Evolutionary conservation across 2,329 filamentous ascomycete genomes (phyloP).

Genomic region (Aspergillus luchuensis): DNA sequence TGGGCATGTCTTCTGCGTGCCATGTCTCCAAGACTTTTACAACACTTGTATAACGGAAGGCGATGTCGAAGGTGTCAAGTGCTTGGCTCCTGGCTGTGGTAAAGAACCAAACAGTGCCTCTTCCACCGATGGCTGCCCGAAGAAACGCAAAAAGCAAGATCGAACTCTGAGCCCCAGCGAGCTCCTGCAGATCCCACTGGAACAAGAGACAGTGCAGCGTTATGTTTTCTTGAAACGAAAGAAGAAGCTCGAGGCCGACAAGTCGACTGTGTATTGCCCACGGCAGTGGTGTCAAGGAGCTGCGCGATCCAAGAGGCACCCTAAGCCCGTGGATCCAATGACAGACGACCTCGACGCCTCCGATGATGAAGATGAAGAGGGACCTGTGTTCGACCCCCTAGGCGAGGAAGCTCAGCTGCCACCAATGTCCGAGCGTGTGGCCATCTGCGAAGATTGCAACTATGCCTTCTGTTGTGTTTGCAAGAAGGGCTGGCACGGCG

Average conservation of each 20-base stretch:
- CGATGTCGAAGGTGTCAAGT: constrained; percentile 76
- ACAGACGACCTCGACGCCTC: constrained; percentile 53
- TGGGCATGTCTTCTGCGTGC: constrained; percentile 84
- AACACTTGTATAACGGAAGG: constrained; percentile 84
- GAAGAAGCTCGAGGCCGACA: constrained; percentile 86
- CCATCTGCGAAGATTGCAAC: constrained; percentile 83
- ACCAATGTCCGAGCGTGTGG: constrained; percentile 66
- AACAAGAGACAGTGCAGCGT: constrained; percentile 73
- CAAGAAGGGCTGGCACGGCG: constrained; percentile 87
- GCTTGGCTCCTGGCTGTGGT: constrained; percentile 76
- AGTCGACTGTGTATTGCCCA: constrained; percentile 89
- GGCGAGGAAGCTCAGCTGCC: constrained; percentile 46
- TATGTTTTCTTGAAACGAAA: constrained; percentile 92
- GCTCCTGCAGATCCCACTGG: constrained; percentile 73
- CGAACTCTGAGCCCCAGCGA: constrained; percentile 78
- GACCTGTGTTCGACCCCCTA: constrained; percentile 48
- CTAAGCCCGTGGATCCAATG: constrained; percentile 68
- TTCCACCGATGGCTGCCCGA: constrained; percentile 26
- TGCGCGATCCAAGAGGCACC: constrained; percentile 73
- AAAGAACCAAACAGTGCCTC: constrained; percentile 54
- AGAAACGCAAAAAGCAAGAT: constrained; percentile 62
- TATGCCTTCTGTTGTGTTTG: constrained; percentile 86
- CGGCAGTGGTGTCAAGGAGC: constrained; percentile 90
- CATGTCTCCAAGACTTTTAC: constrained; percentile 90
- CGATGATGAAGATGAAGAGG: constrained; percentile 56